These are phyloP conservation scores for Epichloe baconii DNA, from an alignment of 2,329 filamentous ascomycete genomes.

Conservation along the genomic window DNA sequence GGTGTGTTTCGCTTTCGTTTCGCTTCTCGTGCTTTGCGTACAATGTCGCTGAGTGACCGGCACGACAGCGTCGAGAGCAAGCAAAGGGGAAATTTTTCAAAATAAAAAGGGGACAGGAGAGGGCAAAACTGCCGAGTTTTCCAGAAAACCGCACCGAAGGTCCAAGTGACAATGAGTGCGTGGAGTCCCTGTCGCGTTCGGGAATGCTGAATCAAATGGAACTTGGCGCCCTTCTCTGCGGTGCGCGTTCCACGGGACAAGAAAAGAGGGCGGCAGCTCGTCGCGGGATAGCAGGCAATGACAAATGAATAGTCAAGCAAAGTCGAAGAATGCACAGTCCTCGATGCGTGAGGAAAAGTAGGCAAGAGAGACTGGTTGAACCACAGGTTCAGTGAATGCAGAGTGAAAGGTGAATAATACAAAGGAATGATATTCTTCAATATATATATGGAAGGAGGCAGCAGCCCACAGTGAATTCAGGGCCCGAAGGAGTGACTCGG, in stretches of 20 bases:
- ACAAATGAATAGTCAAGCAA: not conserved
- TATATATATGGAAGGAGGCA: not conserved
- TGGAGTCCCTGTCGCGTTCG: not conserved
- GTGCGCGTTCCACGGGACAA: not conserved
- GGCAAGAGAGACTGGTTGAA: not conserved
- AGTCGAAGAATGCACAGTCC: not conserved
- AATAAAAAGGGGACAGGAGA: not conserved
- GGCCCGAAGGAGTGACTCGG: not conserved
- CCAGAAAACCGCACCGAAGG: not conserved
- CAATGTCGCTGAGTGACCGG: conserved; percentile 8
- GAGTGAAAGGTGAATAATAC: not conserved
- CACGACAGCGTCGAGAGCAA: conserved; percentile 6
- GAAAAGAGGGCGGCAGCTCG: not conserved
- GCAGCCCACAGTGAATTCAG: not conserved
- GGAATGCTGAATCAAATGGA: not conserved
- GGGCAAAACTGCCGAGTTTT: no score
- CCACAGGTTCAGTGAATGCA: not conserved
- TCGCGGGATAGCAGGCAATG: no score
- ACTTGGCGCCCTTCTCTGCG: not conserved
- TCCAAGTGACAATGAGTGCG: not conserved
- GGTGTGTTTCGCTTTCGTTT: not conserved
- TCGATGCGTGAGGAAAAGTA: not conserved
- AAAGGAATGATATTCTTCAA: not conserved
- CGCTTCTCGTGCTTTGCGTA: not conserved
- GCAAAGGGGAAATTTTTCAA: not conserved